These are phyloP conservation scores for Abrus pulchellus DNA, from an alignment of 306 rosid genomes.

Conservation along the genomic window DNA sequence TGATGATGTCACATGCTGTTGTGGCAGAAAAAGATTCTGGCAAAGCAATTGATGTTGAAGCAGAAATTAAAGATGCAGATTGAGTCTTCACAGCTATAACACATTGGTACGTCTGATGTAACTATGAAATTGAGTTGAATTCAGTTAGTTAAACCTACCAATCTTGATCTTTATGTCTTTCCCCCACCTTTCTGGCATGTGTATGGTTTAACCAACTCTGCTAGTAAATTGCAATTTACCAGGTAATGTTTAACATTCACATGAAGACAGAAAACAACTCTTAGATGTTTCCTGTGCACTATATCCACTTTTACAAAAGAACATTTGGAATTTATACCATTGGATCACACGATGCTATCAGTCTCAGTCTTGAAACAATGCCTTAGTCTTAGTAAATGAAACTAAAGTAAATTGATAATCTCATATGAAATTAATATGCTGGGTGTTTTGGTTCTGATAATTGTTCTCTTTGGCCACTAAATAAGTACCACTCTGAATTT, in stretches of 20 bases:
- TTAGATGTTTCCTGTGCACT: constrained; percentile 8
- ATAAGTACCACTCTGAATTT: constrained; percentile 1
- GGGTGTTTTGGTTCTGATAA: not conserved
- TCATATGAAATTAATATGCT: not conserved
- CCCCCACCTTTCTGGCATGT: not conserved
- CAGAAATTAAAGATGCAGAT: constrained; percentile 90
- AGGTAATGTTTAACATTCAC: constrained; percentile 9
- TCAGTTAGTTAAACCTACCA: not conserved
- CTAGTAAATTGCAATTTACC: constrained; percentile 17
- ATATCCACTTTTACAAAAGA: not conserved
- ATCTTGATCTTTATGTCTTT: not conserved
- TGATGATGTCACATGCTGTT: constrained; percentile 17
- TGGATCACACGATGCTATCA: not conserved
- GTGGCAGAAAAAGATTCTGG: constrained; percentile 73
- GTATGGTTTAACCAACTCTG: not conserved
- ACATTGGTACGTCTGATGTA: constrained; percentile 47
- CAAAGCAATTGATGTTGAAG: constrained; percentile 84
- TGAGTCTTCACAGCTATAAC: constrained; percentile 52
- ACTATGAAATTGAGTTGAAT: constrained; percentile 24
- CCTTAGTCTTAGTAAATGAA: not conserved
- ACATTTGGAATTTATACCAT: not conserved
- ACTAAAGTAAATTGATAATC: not conserved
- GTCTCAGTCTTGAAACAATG: no score
- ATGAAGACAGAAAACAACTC: not conserved
- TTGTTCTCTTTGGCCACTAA: not conserved